These are phyloP conservation scores for Phytopythium litorale DNA, from an alignment of 352 stramenopile genomes.

Conservation along the genomic window DNA sequence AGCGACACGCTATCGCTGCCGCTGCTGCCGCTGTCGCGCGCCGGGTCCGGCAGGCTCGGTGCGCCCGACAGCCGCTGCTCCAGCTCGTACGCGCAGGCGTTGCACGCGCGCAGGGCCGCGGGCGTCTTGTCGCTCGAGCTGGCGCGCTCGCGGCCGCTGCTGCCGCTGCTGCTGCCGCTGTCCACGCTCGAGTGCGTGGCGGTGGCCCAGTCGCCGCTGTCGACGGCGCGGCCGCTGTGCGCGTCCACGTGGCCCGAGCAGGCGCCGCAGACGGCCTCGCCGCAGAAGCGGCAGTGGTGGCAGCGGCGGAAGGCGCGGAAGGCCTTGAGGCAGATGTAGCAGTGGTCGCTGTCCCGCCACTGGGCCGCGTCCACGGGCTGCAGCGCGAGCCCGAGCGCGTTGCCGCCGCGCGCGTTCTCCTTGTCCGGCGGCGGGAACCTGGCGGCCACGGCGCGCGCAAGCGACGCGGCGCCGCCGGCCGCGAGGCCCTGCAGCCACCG, in stretches of 20 bases:
- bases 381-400: constrained; percentile 19
- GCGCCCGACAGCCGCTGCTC: constrained; percentile 19
- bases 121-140: constrained; percentile 13
- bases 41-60: constrained; percentile 9
- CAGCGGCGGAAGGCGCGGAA: constrained; percentile 52
- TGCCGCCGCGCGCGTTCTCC: constrained; percentile 15
- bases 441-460: constrained; percentile 25
- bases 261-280: constrained; percentile 52
- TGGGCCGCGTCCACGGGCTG: constrained; percentile 30
- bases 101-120: constrained; percentile 21
- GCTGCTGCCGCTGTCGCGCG: constrained; percentile 15
- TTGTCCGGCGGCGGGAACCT: constrained; percentile 15
- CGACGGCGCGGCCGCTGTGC: constrained; percentile 27
- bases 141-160: constrained; percentile 6
- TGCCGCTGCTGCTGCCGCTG: constrained; percentile 7
- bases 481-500: constrained; percentile 38
- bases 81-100: constrained; percentile 28
- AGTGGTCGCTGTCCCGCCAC: constrained; percentile 65
- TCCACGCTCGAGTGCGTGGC: background rate
- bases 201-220: constrained; percentile 2
- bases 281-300: constrained; percentile 72
- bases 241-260: constrained; percentile 63
- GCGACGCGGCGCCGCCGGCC: constrained; percentile 27
- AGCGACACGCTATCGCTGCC: constrained; percentile 16
- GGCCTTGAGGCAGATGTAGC: constrained; percentile 51